phyloP scores from a whole-genome alignment of 176 grass and related monocot species.

The Cenchrus purpureus region DNA sequence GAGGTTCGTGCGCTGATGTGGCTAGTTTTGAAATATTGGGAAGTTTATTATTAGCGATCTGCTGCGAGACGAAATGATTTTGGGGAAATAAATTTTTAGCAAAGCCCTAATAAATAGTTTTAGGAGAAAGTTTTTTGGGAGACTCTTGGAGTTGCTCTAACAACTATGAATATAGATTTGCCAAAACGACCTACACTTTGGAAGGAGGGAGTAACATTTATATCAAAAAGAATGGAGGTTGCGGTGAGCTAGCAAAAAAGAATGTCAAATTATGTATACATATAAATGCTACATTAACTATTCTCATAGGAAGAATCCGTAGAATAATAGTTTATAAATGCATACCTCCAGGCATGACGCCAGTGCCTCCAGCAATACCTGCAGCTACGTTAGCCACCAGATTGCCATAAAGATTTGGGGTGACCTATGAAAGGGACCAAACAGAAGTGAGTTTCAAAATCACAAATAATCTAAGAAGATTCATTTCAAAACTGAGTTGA shows the following conservation, averaged over 20 bases:
- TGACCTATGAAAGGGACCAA: conserved; percentile 66
- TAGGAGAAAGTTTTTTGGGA: no score
- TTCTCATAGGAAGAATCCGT: background rate
- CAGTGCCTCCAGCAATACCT: conserved; percentile 90
- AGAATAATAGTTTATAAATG: background rate
- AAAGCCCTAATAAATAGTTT: no score
- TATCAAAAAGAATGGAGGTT: background rate
- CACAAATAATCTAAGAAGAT: background rate
- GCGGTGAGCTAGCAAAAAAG: background rate
- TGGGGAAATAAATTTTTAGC: no score
- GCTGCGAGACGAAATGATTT: no score
- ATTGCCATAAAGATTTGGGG: conserved; percentile 99
- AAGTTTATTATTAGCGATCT: no score
- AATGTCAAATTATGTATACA: background rate
- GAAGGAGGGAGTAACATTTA: background rate
- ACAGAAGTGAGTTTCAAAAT: conserved; percentile 17
- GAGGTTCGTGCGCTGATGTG: no score
- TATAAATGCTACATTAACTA: background rate
- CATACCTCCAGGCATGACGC: conserved; percentile 97
- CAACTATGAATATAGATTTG: no score
- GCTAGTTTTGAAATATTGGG: no score
- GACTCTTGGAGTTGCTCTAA: no score
- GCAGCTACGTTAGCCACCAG: conserved; percentile 90
- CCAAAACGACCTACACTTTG: no score
- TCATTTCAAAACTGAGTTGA: background rate